Conservation (phyloP, 106 monocot genomes). For the Platanthera guangdongensis region DNA sequence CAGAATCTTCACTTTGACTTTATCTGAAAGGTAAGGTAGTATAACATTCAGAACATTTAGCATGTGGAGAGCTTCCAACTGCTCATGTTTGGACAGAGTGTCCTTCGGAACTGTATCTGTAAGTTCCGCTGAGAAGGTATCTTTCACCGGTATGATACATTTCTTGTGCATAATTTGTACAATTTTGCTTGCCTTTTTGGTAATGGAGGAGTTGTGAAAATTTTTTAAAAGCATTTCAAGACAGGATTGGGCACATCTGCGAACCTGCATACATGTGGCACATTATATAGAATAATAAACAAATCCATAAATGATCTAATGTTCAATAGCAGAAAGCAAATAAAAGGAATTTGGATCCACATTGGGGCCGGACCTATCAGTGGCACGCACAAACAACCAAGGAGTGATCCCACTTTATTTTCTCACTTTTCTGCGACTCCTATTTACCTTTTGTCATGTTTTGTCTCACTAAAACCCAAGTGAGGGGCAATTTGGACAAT, state of each 20-base stretch:
- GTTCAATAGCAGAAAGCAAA: background rate
- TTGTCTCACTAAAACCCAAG: no score
- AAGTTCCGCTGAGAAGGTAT: constrained; percentile 7
- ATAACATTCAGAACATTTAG: constrained; percentile 46
- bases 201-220: constrained; percentile 21
- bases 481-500: no score
- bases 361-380: no score
- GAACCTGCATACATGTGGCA: constrained; percentile 46
- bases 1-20: constrained; percentile 38
- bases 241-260: constrained; percentile 67
- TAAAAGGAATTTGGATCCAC: no score
- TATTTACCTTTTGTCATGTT: no score
- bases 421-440: no score
- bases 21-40: constrained; percentile 37
- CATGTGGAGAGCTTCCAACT: constrained; percentile 46
- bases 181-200: constrained; percentile 45
- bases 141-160: constrained; percentile 21
- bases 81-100: constrained; percentile 18
- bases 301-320: background rate
- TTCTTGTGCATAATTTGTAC: constrained; percentile 35
- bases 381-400: no score
- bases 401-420: no score
- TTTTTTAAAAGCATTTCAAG: constrained; percentile 40
- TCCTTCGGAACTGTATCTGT: constrained; percentile 15
- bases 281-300: background rate